A percentile compares a stretch with the other conserved stretches of the same genome.
Conservation (phyloP, 257 asterid genomes). For the Petunia secreta region DNA sequence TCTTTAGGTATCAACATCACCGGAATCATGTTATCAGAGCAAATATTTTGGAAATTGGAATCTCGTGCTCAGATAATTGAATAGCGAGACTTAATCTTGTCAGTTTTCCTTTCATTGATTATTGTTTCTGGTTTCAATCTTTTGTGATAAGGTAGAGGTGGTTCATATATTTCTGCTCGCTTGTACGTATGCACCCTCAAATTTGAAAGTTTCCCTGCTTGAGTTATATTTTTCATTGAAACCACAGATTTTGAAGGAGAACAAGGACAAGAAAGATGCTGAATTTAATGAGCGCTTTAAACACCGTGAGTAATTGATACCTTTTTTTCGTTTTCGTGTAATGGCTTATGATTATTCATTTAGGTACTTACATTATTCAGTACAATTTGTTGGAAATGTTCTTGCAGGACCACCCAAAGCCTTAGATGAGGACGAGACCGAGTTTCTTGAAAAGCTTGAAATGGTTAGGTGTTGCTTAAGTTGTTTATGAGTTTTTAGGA, state of each 20-base stretch:
- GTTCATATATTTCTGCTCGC: neutral
- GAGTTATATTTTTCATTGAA: neutral
- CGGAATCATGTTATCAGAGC: neutral
- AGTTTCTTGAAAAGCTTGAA: constrained; percentile 83
- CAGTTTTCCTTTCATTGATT: neutral
- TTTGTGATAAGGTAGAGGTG: neutral
- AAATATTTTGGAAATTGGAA: neutral
- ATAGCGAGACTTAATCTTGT: neutral
- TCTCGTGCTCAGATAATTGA: neutral
- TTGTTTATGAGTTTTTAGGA: neutral
- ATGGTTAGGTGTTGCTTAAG: constrained; percentile 51
- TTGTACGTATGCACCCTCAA: neutral
- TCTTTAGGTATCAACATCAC: neutral
- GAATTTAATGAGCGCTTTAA: constrained; percentile 95
- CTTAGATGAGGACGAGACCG: constrained; percentile 95
- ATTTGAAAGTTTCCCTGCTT: neutral
- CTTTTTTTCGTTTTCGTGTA: neutral
- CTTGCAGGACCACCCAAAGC: constrained; percentile 95
- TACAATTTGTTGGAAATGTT: neutral
- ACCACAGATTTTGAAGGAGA: constrained; percentile 77
- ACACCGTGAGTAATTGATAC: constrained; percentile 61
- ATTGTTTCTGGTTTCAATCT: neutral
- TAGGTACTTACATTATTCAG: neutral
- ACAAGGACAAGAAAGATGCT: constrained; percentile 90
- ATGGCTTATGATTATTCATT: neutral